Evolutionary conservation across 1,284 basidiomycete genomes (phyloP).

Genomic region (Papiliotrema terrestris): DNA sequence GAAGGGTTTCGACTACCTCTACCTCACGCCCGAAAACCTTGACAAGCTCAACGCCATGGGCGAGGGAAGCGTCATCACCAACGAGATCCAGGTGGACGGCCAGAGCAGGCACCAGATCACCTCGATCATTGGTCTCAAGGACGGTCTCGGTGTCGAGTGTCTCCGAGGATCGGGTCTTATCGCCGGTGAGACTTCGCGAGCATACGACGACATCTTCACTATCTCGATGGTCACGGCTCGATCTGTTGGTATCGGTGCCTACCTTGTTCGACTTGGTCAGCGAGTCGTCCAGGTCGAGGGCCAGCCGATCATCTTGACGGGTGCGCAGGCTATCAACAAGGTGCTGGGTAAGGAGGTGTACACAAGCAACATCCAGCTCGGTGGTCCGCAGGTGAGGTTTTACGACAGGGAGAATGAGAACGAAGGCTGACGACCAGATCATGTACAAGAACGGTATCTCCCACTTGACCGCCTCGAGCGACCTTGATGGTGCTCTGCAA

Average conservation of each 20-base stretch:
- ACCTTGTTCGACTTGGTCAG: slow-evolving; percentile 96
- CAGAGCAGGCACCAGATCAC: slow-evolving; percentile 90
- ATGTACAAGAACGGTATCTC: slow-evolving; percentile 99
- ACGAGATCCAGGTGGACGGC: slow-evolving; percentile 79
- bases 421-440: slow-evolving; percentile 54
- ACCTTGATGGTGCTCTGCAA: slow-evolving; percentile 87
- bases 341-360: slow-evolving; percentile 98
- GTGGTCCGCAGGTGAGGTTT: slow-evolving; percentile 72
- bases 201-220: slow-evolving; percentile 99
- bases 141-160: slow-evolving; percentile 97
- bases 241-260: slow-evolving; percentile 98
- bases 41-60: slow-evolving; percentile 79
- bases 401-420: too few relatives aligned
- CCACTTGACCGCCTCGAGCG: slow-evolving; percentile 89
- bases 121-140: slow-evolving; percentile 91
- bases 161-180: slow-evolving; percentile 95
- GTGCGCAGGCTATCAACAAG: slow-evolving; percentile 96
- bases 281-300: slow-evolving; percentile 98
- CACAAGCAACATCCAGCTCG: slow-evolving; percentile 96
- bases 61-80: slow-evolving; percentile 71
- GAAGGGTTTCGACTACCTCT: slow-evolving; percentile 96
- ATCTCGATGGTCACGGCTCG: slow-evolving; percentile 98
- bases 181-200: slow-evolving; percentile 95
- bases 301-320: slow-evolving; percentile 98
- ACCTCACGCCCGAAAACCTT: slow-evolving; percentile 82